Evolutionary conservation across 2,329 filamentous ascomycete genomes (phyloP), one percentile per base, ranked within the genome.

Genomic region (Dendryphion nanum): DNA sequence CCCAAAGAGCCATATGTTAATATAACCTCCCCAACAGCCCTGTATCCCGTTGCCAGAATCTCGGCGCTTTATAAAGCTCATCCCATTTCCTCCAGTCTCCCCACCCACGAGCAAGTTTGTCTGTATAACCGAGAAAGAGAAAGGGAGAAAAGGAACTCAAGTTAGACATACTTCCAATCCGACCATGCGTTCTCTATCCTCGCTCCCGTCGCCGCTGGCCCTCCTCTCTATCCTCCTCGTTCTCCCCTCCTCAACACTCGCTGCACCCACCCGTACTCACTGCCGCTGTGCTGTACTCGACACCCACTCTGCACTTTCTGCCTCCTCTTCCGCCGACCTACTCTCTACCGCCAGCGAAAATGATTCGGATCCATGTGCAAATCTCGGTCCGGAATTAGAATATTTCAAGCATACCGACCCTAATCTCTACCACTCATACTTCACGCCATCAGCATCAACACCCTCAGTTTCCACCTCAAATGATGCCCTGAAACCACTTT

Each of bases 251-350:
- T 10, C 33, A 12, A 35, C 47, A 37, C 40, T 41, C 24, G 19
- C 35, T 14, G 57, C 60, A 16, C 49, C 55, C 29, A 51, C 57
- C 32, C 45, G 50, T 32, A 54, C 55, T 16, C 52, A 53, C 33
- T 63, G 60, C 47, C 56, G 52, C 35, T 63, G 60, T 43, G 44
- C 48, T 23, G 44, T 62, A 23, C 41, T 55, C 30, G 43, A 45
- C 36, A 6, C 52, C 10, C 32, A 32, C 34, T 50, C 55, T 15
- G 47, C 50, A 6, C 29, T 43, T 15, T 47, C 51, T n/a, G 40
- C 54, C 24, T 54, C 53, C 44, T 39, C 47, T 15, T 50, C 49
- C 15, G 16, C 29, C 18, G 52, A 55, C 38, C 20, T 53, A 26
- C 61, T 58, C 42, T 16, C 42, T 5, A 48, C 45, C 12, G 48